Evolutionary conservation across 2,329 filamentous ascomycete species (phyloP), one percentile per base, ranked within the genome.

Genomic region (Tolypocladium amazonense): DNA sequence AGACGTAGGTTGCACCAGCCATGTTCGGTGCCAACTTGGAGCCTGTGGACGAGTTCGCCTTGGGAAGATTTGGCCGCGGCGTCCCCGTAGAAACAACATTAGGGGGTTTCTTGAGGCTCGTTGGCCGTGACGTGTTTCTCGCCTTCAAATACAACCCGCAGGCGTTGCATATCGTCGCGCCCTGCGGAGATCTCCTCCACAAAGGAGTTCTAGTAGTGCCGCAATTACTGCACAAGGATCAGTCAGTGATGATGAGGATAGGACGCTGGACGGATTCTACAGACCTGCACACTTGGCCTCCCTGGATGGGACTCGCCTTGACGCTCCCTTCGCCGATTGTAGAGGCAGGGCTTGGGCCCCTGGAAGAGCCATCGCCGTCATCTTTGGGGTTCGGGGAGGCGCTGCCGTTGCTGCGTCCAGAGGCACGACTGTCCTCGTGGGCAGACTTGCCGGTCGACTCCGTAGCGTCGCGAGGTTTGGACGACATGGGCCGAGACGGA

Each of bases 161-260:
- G 7, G 94, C 94, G 75, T 99, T 99, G 77, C 94, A 99, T 62
- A 99, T 97, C 35, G 92, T 97, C 59, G 91, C 89, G 37, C 94
- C 94, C 68, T 92, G 87, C 0, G 93, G 93, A 20, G 93, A 96
- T 69, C 94, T 85, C 71, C 94, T 86, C 94, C 94, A 99, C 43
- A 99, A 77, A 30, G 94, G 94, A 55, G 94, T 99, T 72, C 89
- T 87, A 58, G 92, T 97, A 20, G 94, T 97, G 60, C 88, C 88
- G 72, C 94, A 99, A 75, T 99, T 99, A 72, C 94, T 99, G 63
- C 39, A 41, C 56, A 12, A 35, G 3, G n/a, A 39, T 59, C 39
- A 60, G 57, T 61, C 27, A 61, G 57, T 38, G 20, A 58, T 11
- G 37, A 27, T 39, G 2, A 6, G 1, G 37, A 27, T 39, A 1